Evolutionary conservation across 2,329 filamentous ascomycete genomes (phyloP), one percentile per base, ranked within the genome.

Genomic region (Phialophora verrucosa): DNA sequence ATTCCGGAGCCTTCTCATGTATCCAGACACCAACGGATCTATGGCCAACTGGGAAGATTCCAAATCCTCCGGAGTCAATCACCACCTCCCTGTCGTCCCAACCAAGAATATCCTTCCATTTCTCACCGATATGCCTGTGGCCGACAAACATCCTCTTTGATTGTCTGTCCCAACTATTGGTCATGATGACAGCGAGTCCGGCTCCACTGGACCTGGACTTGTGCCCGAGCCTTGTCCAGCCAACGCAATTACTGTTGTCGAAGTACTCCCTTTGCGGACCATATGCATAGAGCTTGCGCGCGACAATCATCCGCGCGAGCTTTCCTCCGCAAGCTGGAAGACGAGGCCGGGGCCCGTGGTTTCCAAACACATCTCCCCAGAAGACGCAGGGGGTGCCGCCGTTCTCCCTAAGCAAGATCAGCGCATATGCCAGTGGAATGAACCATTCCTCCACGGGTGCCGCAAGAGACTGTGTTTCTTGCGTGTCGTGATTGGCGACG

Each of bases 351-450:
- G 88, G 76, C 17, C 78, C 82, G 57, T 81, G 79, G 59, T 87
- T 86, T 27, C 88, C 88, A 75, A 89, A 90, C 0, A 91, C 75
- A 73, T 91, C 89, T 25, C 89, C 88, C 74, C 88, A 91, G 75
- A 92, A 92, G 44, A 91, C 79, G 71, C 87, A 91, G 0, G 90
- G 89, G 31, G 87, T 83, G 14, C 88, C 89, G 35, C 85, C 80
- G 4, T 70, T 42, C 58, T 82, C 77, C 11, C 88, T 84, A 27
- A 92, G 85, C 1, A 93, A 84, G 60, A 92, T 91, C 50, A 92
- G 82, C 0, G 88, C 80, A 75, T 92, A 92, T 6, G 90, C 90
- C 14, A 92, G 81, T 0, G 88, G 84, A 75, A 91, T 90, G 80
- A 92, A 90, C 70, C 70, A 73, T 32, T 71, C 71, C 32, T 68